Percentiles rank a stretch among this genome's conserved stretches.
Conservation (phyloP, 768 basidiomycete species). For the Gymnopilus junonius region DNA sequence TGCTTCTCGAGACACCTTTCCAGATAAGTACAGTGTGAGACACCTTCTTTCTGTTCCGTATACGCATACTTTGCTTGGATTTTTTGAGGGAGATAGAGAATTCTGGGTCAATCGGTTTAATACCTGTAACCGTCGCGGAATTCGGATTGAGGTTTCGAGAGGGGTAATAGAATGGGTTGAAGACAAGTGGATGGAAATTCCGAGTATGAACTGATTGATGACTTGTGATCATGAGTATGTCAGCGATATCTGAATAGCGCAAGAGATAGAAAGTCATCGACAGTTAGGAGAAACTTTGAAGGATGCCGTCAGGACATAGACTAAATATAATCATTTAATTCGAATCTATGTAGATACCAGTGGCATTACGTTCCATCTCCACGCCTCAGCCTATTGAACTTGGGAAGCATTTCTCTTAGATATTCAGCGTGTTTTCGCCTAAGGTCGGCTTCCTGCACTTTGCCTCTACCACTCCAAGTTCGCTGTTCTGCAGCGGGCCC, state of each 20-base stretch:
- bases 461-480: conserved; percentile 85
- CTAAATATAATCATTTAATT: conserved; percentile 1
- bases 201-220: conserved; percentile 8
- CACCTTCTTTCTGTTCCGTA: conserved; percentile 10
- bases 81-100: background rate
- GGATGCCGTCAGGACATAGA: background rate
- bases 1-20: conserved; percentile 12
- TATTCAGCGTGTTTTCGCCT: conserved; percentile 91
- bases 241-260: background rate
- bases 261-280: background rate
- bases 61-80: background rate
- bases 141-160: conserved; percentile 21
- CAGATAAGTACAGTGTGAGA: conserved; percentile 10
- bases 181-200: conserved; percentile 15
- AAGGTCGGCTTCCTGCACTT: conserved; percentile 82
- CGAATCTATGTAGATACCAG: conserved; percentile 3
- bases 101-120: conserved; percentile 14
- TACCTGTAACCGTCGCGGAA: conserved; percentile 5
- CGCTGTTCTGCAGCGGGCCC: conserved; percentile 76
- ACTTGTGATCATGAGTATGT: conserved; percentile 5
- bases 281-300: background rate
- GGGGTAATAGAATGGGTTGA: conserved; percentile 19
- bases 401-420: conserved; percentile 87
- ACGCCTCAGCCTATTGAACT: conserved; percentile 78
- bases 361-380: conserved; percentile 52